These are phyloP conservation scores for Aquilaria agallochum DNA, from an alignment of 441 rosid species.

Conservation along the genomic window DNA sequence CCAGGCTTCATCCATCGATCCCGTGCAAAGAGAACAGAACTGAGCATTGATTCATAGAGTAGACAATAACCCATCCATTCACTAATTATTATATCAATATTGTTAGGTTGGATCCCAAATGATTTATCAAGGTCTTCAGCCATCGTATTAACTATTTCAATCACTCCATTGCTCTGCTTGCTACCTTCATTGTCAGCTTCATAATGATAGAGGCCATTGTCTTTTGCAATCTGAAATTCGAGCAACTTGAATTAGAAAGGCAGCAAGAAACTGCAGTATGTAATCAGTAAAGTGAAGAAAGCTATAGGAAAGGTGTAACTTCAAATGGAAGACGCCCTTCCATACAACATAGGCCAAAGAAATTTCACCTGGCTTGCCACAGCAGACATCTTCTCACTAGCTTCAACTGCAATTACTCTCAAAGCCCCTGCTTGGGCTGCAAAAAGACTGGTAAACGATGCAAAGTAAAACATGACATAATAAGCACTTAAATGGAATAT, in stretches of 20 bases:
- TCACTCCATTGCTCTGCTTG: constrained; percentile 32
- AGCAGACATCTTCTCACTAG: constrained; percentile 91
- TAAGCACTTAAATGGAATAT: no score
- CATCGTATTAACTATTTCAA: constrained; percentile 85
- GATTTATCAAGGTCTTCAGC: constrained; percentile 74
- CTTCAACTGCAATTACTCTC: constrained; percentile 87
- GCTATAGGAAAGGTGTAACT: constrained; percentile 4
- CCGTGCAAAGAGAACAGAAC: constrained; percentile 88
- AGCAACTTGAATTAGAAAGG: background rate
- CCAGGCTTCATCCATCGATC: constrained; percentile 97
- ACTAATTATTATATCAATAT: constrained; percentile 76
- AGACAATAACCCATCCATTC: constrained; percentile 99
- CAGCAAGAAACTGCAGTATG: background rate
- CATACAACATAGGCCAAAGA: constrained; percentile 7
- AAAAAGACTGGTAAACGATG: constrained; percentile 55
- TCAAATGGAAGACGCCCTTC: constrained; percentile 10
- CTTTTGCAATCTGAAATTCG: constrained; percentile 67
- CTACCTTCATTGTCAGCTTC: constrained; percentile 23
- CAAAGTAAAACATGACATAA: constrained; percentile 1
- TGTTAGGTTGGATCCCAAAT: constrained; percentile 66
- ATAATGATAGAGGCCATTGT: constrained; percentile 51
- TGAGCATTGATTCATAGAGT: constrained; percentile 90
- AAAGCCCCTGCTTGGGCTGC: constrained; percentile 92
- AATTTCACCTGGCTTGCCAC: constrained; percentile 76
- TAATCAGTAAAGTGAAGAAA: constrained; percentile 9